These are phyloP conservation scores for Rhodotorula kratochvilovae DNA, from an alignment of 768 basidiomycete species.

Conservation along the genomic window DNA sequence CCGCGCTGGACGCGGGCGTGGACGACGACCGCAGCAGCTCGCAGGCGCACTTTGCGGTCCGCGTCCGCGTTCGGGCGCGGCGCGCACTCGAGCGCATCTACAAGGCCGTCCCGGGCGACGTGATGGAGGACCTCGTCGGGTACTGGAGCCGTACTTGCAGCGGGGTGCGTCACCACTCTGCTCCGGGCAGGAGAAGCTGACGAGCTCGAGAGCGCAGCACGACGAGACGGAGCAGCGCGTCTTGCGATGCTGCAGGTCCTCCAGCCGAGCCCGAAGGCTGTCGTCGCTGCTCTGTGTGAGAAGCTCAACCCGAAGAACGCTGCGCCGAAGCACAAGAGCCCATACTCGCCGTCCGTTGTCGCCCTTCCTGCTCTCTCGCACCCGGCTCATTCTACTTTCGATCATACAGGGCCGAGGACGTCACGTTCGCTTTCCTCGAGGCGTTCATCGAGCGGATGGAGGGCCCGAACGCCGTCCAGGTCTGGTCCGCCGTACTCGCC, in stretches of 20 bases:
- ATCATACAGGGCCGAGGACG: conserved; percentile 71
- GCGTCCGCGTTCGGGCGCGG: conserved; percentile 57
- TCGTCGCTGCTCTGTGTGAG: conserved; percentile 84
- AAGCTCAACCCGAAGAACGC: conserved; percentile 53
- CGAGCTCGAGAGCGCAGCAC: conserved; percentile 3
- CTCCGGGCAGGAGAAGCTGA: neutral
- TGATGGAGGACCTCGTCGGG: conserved; percentile 74
- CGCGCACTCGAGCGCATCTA: conserved; percentile 81
- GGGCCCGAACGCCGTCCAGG: conserved; percentile 84
- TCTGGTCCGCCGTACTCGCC: conserved; percentile 75
- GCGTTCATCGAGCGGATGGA: conserved; percentile 76
- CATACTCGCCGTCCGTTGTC: conserved; percentile 4
- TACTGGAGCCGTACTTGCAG: conserved; percentile 57
- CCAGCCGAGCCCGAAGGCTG: conserved; percentile 74
- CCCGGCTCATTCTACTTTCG: conserved; percentile 58
- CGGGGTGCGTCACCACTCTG: neutral
- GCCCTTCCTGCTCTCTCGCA: neutral
- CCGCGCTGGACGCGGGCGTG: conserved; percentile 13
- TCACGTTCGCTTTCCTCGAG: conserved; percentile 83
- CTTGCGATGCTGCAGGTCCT: conserved; percentile 77
- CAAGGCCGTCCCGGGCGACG: conserved; percentile 70
- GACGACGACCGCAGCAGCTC: conserved; percentile 28
- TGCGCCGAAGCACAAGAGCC: conserved; percentile 5
- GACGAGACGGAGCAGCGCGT: conserved; percentile 51
- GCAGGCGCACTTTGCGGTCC: conserved; percentile 26